phyloP scores from a whole-genome alignment of 1,139 yeast genomes.

The Lodderomyces jiufengensis region DNA sequence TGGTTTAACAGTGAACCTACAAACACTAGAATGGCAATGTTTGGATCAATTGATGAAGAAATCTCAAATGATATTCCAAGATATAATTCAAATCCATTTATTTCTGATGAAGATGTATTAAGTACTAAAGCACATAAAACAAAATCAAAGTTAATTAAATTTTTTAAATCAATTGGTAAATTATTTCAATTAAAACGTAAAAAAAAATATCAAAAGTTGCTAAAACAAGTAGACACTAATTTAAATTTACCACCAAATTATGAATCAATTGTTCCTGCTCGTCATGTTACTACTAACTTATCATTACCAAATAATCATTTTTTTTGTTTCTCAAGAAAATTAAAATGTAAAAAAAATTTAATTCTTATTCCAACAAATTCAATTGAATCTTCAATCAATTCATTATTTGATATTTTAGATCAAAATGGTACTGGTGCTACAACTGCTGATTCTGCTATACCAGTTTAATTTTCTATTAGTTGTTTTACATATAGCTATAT shows the following conservation, averaged over 20 bases:
- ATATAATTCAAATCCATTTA: slow-evolving; percentile 1
- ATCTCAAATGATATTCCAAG: neutral
- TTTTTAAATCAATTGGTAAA: no score
- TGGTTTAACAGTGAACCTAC: neutral
- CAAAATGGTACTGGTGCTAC: slow-evolving; percentile 3
- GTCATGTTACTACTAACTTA: slow-evolving; percentile 8
- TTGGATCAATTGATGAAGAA: neutral
- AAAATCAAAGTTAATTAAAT: no score
- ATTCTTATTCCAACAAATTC: neutral
- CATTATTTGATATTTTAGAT: slow-evolving; percentile 1
- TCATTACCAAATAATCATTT: slow-evolving; percentile 1
- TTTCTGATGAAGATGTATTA: neutral
- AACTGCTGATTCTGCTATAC: slow-evolving; percentile 2
- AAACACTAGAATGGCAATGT: neutral
- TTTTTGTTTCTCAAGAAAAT: no score
- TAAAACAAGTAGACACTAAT: no score
- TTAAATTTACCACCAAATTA: slow-evolving; percentile 1
- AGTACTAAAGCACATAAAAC: no score
- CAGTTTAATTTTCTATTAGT: no score
- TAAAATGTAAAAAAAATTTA: no score
- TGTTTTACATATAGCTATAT: no score
- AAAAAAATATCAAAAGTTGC: no score
- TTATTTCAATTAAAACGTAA: no score
- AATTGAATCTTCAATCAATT: slow-evolving; percentile 2
- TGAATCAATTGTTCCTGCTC: slow-evolving; percentile 7